phyloP scores from a whole-genome alignment of 495 filamentous ascomycete genomes.

The Cercophora samala region DNA sequence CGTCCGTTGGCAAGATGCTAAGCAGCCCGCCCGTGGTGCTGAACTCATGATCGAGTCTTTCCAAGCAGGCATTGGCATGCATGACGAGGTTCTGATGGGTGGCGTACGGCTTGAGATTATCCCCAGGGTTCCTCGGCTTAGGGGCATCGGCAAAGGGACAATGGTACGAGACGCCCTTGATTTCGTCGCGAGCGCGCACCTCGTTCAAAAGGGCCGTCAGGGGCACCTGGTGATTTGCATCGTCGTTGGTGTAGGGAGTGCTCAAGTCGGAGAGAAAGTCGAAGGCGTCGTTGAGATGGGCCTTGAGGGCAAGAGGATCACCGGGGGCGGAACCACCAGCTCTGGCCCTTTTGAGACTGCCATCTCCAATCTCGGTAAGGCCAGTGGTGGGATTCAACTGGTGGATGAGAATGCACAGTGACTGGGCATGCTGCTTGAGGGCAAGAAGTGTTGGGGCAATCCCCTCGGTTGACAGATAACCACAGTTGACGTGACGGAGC shows the following conservation, averaged over 20 bases:
- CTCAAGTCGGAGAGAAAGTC: conserved; percentile 50
- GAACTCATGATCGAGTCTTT: conserved; percentile 54
- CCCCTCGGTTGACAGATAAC: conserved; percentile 48
- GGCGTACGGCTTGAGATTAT: conserved; percentile 38
- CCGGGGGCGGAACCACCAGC: conserved; percentile 4
- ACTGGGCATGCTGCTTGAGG: conserved; percentile 55
- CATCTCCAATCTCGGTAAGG: conserved; percentile 27
- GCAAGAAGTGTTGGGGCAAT: conserved; percentile 47
- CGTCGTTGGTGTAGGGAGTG: conserved; percentile 44
- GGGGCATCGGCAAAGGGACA: conserved; percentile 36
- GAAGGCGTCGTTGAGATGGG: conserved; percentile 40
- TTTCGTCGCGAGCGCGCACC: conserved; percentile 39
- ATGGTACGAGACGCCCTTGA: conserved; percentile 38
- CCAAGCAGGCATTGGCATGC: conserved; percentile 53
- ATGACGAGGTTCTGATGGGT: conserved; percentile 47
- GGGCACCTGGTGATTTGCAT: conserved; percentile 42
- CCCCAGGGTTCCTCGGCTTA: conserved; percentile 16
- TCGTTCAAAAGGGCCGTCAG: conserved; percentile 47
- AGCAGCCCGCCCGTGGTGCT: conserved; percentile 49
- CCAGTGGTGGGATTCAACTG: conserved; percentile 35
- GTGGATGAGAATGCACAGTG: conserved; percentile 48
- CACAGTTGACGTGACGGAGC: conserved; percentile 48
- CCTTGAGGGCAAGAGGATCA: conserved; percentile 17
- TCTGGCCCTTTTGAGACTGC: conserved; percentile 3
- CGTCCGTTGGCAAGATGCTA: conserved; percentile 42